Conservation (phyloP, 345 rosid species). For the Cardamine chenopodiifolia region DNA sequence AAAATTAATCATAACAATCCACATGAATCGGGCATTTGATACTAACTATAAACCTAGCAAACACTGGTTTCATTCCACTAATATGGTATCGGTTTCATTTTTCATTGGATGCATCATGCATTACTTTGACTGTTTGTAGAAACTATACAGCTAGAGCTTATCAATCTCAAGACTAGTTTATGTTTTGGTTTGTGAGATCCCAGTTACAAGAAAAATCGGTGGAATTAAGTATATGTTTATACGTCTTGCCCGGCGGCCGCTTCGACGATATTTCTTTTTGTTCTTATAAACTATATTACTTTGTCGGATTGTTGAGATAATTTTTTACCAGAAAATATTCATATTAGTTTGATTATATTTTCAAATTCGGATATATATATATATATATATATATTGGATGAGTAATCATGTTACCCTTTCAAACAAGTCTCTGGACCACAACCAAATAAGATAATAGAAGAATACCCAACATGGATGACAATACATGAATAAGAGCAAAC, state of each 20-base stretch:
- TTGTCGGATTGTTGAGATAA: too few relatives aligned
- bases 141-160: background rate
- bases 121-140: background rate
- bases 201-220: background rate
- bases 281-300: too few relatives aligned
- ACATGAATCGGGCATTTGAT: background rate
- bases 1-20: background rate
- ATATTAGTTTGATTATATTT: conserved; percentile 18
- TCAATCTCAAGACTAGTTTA: background rate
- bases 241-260: too few relatives aligned
- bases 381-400: too few relatives aligned
- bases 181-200: background rate
- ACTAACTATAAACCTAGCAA: background rate
- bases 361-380: background rate
- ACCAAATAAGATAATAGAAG: conserved; percentile 1
- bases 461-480: conserved; percentile 18
- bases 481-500: conserved; percentile 31
- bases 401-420: conserved; percentile 21
- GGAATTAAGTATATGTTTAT: background rate
- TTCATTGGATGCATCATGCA: background rate
- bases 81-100: background rate
- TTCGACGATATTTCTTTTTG: too few relatives aligned
- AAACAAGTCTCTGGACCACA: conserved; percentile 25
- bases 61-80: background rate
- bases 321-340: conserved; percentile 5